Evolutionary conservation across 371 early-diverging fungal species (phyloP), one percentile per base, ranked within the genome.

Genomic region (Haplosporangium sp.): DNA sequence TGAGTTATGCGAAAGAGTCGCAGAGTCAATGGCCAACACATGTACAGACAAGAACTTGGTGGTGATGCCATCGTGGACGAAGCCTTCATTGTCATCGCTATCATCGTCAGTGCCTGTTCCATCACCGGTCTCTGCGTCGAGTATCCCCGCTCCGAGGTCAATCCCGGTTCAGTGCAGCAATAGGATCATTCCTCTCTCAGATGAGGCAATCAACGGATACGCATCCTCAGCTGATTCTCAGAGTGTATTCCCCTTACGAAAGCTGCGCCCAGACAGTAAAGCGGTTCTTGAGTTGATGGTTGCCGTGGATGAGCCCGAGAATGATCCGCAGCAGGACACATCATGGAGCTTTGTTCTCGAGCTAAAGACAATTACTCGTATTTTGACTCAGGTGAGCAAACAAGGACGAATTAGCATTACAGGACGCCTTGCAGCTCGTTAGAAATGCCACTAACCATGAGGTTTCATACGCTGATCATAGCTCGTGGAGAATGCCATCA

Each of bases 401-500:
- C 10, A 36, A 46, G 11, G 11, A 59, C 18, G 23, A 12, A 6
- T 36, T 60, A 41, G 3, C 38, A 36, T 37, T 60, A 1, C 40
- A 10, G n/a, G n/a, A 10, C 23, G 1, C 20, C 11, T 42, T 51
- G 52, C 29, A 10, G 29, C 55, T 42, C 12, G 14, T 52, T 10
- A 29, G 29, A 29, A 29, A 29, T 29, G 29, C 29, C 29, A 29
- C 29, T 29, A 29, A 29, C 29, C 29, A 29, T 29, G 29, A 29
- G 29, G 4, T 29, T 29, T 29, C 29, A 29, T 29, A 29, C 29
- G 29, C 29, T 29, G 29, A 29, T 4, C 29, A 38, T 47, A 77
- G 79, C 68, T 77, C 8, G 64, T 67, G 46, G 82, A 80, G 47
- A 83, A 83, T 40, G 80, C 83, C n/a, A 70, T 83, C 59, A 83